Conservation (phyloP, 108 stramenopile species). For the Poteriospumella lacustris region DNA sequence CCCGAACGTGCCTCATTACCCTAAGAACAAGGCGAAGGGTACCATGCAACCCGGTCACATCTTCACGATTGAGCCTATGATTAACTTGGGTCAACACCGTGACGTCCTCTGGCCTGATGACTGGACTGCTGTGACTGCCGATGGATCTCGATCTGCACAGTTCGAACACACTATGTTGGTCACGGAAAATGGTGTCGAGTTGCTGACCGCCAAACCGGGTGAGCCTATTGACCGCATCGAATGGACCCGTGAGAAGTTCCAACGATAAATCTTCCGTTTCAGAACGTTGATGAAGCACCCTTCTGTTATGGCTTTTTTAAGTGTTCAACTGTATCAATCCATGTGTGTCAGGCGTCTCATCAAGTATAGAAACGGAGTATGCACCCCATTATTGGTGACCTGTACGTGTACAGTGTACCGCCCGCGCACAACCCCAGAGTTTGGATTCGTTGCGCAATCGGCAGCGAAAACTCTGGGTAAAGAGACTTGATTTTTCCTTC, state of each 20-base stretch:
- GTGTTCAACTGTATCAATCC: no score
- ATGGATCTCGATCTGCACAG: conserved; percentile 67
- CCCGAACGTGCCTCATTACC: conserved; percentile 53
- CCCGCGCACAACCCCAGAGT: no score
- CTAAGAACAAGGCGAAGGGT: conserved; percentile 56
- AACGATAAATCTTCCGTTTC: no score
- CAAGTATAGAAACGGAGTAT: no score
- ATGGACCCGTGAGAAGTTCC: not conserved
- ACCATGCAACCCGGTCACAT: conserved; percentile 53
- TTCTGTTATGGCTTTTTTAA: no score
- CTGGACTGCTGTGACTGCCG: conserved; percentile 53
- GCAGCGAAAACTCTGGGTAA: no score
- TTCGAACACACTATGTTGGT: conserved; percentile 96
- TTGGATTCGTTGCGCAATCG: no score
- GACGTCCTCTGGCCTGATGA: conserved; percentile 54
- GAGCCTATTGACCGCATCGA: not conserved
- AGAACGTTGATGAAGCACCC: no score
- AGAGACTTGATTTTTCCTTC: no score
- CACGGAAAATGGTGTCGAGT: conserved; percentile 79
- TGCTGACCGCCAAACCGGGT: conserved; percentile 66
- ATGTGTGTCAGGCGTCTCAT: no score
- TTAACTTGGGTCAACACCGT: conserved; percentile 46
- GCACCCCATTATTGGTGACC: no score
- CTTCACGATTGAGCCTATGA: conserved; percentile 59
- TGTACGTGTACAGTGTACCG: no score